phyloP scores from a whole-genome alignment of 768 basidiomycete species.

The Lactarius hatsudake region DNA sequence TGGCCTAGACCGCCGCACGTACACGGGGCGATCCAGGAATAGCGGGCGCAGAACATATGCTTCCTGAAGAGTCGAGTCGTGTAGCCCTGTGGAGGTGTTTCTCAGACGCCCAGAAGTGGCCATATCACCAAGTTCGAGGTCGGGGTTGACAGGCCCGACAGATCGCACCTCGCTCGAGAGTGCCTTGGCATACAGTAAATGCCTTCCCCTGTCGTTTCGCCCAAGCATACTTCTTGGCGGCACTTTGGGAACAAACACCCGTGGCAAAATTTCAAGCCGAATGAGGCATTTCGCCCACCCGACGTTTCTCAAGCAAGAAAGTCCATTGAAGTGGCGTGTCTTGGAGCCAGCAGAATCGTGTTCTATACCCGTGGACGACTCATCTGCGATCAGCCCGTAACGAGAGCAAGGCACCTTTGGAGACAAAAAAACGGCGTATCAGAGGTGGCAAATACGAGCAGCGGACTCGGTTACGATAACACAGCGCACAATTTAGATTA shows the following conservation, averaged over 20 bases:
- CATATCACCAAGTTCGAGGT: not conserved
- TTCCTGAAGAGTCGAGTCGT: not conserved
- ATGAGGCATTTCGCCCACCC: conserved; percentile 11
- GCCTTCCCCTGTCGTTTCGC: not conserved
- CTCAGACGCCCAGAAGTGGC: not conserved
- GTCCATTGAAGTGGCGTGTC: not conserved
- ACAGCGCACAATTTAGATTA: not conserved
- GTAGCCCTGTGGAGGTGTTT: conserved; percentile 4
- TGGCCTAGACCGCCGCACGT: conserved; percentile 6
- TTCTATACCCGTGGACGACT: not conserved
- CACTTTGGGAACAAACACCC: not conserved
- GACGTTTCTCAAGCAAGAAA: not conserved
- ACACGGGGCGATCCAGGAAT: not conserved
- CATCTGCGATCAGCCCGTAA: not conserved
- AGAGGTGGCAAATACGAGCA: not conserved
- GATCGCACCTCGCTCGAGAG: not conserved
- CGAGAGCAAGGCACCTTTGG: not conserved
- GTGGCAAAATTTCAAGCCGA: conserved; percentile 8
- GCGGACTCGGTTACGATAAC: not conserved
- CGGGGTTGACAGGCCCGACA: not conserved
- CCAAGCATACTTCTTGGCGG: not conserved
- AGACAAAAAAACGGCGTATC: not conserved
- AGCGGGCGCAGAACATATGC: conserved; percentile 1
- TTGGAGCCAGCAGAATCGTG: not conserved
- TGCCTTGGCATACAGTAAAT: not conserved